Conservation (phyloP, 768 basidiomycete genomes). For the Panaeolus papilionaceus region DNA sequence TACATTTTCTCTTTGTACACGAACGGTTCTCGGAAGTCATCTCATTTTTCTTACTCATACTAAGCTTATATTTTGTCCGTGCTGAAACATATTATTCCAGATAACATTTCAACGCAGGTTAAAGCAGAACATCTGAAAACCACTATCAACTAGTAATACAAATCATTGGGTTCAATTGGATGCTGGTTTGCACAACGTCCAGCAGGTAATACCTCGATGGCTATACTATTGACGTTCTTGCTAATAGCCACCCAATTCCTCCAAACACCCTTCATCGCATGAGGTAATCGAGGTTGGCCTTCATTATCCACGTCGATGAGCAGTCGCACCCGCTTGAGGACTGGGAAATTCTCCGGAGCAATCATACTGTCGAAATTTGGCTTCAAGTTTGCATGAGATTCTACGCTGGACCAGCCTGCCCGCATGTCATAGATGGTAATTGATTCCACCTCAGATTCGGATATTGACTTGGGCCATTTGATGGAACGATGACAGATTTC, state of each 20-base stretch:
- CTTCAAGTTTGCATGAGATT: background rate
- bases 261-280: background rate
- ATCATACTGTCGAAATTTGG: background rate
- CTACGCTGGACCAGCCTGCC: background rate
- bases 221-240: background rate
- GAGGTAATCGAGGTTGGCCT: background rate
- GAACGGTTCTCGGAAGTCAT: background rate
- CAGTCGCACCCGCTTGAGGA: background rate
- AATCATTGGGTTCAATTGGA: background rate
- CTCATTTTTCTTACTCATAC: background rate
- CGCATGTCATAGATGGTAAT: background rate
- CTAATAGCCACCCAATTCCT: background rate
- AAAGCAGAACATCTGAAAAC: background rate
- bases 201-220: background rate
- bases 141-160: background rate
- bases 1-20: background rate
- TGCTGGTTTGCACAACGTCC: background rate
- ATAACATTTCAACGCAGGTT: background rate
- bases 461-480: background rate
- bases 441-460: background rate
- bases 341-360: background rate
- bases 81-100: background rate
- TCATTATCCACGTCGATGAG: background rate
- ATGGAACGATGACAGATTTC: background rate
- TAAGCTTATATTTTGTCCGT: background rate